Conservation (phyloP, 257 asterid genomes). For the Solanum microdontum region DNA sequence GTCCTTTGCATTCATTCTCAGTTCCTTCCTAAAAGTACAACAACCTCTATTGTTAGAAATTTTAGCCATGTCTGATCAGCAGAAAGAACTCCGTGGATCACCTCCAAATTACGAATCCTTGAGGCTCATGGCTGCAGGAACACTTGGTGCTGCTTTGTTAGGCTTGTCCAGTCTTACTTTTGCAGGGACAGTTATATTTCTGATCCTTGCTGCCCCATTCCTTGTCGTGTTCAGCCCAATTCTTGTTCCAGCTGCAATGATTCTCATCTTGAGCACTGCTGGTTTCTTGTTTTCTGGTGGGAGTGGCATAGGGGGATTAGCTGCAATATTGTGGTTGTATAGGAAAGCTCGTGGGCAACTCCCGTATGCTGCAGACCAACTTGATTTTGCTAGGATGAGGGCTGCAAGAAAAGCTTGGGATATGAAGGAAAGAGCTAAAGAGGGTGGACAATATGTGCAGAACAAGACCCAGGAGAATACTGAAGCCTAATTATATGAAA, state of each 20-base stretch:
- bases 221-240: conserved; percentile 22
- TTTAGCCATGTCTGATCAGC: conserved; percentile 17
- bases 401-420: conserved; percentile 11
- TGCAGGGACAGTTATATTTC: conserved; percentile 18
- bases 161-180: conserved; percentile 26
- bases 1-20: neutral
- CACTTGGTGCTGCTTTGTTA: conserved; percentile 24
- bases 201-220: conserved; percentile 20
- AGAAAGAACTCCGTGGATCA: conserved; percentile 4
- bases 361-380: conserved; percentile 3
- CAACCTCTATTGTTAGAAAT: neutral
- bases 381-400: conserved; percentile 14
- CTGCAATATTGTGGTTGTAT: conserved; percentile 13
- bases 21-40: neutral
- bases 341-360: conserved; percentile 13
- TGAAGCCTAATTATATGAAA: neutral
- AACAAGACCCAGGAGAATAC: neutral
- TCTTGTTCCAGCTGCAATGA: conserved; percentile 15
- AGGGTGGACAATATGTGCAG: conserved; percentile 2
- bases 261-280: conserved; percentile 1
- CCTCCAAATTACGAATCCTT: neutral
- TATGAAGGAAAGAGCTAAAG: conserved; percentile 21
- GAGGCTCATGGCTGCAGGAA: conserved; percentile 15
- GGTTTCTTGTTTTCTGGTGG: conserved; percentile 29
- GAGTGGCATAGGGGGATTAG: conserved; percentile 16